Evolutionary conservation across 1,284 basidiomycete species (phyloP).

Genomic region (Omphalotus olearius): DNA sequence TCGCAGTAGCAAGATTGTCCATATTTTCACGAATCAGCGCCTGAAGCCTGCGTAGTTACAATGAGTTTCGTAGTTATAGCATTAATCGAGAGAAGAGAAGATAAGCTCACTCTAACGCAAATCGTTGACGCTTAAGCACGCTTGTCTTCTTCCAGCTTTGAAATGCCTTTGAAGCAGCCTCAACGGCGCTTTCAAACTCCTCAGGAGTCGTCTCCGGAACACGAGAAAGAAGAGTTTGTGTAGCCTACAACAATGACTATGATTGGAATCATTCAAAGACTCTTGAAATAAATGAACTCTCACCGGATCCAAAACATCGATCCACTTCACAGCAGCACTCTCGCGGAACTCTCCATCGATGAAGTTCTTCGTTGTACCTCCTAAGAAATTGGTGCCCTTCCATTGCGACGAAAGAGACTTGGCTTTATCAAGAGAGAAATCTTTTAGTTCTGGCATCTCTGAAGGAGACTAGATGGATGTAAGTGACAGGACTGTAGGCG

Average conservation of each 20-base stretch:
- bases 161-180: slow-evolving; percentile 7
- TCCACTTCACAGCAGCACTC: slow-evolving; percentile 5
- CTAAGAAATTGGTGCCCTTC: slow-evolving; percentile 6
- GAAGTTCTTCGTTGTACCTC: slow-evolving; percentile 6
- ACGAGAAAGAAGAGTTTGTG: slow-evolving; percentile 5
- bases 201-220: slow-evolving; percentile 8
- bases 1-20: slow-evolving; percentile 8
- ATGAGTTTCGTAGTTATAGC: not conserved
- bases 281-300: not conserved
- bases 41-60: not conserved
- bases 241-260: not conserved
- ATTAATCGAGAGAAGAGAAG: not conserved
- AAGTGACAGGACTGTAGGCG: too few relatives aligned
- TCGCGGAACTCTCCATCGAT: slow-evolving; percentile 9
- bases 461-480: not conserved
- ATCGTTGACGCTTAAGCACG: slow-evolving; percentile 6
- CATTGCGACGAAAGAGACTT: slow-evolving; percentile 6
- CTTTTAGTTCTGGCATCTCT: slow-evolving; percentile 1
- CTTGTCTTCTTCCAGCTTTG: slow-evolving; percentile 8
- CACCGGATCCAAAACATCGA: slow-evolving; percentile 6
- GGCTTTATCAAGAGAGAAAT: slow-evolving; percentile 4
- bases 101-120: slow-evolving; percentile 1
- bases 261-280: not conserved
- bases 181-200: slow-evolving; percentile 9
- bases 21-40: slow-evolving; percentile 6